Conservation (phyloP, 1,284 basidiomycete species). For the Puccinia polysora region DNA sequence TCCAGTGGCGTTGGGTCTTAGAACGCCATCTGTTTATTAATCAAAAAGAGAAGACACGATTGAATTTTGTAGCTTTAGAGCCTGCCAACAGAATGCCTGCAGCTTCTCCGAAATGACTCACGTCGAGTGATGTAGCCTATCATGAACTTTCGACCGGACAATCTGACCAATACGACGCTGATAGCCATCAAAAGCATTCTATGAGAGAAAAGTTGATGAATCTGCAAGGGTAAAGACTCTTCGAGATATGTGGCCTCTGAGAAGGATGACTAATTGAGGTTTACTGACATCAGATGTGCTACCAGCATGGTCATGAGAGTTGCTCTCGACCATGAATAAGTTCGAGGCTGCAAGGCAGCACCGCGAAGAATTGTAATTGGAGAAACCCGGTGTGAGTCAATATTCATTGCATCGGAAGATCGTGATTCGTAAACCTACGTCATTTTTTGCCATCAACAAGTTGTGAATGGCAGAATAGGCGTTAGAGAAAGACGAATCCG, state of each 20-base stretch:
- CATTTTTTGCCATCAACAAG: constrained; percentile 29
- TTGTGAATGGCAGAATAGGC: constrained; percentile 38
- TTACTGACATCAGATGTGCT: constrained; percentile 35
- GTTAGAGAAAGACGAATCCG: constrained; percentile 30
- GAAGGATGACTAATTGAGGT: not conserved
- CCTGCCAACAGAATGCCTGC: not conserved
- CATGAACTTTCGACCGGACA: constrained; percentile 30
- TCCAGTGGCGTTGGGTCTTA: constrained; percentile 38
- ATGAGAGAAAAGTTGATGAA: not conserved
- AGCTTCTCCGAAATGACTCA: constrained; percentile 10
- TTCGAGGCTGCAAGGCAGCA: constrained; percentile 16
- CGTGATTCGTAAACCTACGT: not conserved
- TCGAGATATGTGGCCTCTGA: not conserved
- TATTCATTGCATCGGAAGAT: too few relatives aligned
- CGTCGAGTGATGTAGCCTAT: constrained; percentile 39
- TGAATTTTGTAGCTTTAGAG: not conserved
- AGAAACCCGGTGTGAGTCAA: too few relatives aligned
- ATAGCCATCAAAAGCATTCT: constrained; percentile 39
- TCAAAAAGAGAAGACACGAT: not conserved
- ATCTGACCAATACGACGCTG: constrained; percentile 19
- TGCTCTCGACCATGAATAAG: constrained; percentile 31
- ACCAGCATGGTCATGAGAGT: constrained; percentile 36
- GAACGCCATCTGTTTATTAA: constrained; percentile 22
- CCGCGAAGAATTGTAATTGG: too few relatives aligned
- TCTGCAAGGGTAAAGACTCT: not conserved